A percentile compares a stretch with the other conserved stretches of the same genome.
These are phyloP conservation scores for Aegilops bicornis DNA, from an alignment of 176 grass and related monocot genomes.

Conservation along the genomic window DNA sequence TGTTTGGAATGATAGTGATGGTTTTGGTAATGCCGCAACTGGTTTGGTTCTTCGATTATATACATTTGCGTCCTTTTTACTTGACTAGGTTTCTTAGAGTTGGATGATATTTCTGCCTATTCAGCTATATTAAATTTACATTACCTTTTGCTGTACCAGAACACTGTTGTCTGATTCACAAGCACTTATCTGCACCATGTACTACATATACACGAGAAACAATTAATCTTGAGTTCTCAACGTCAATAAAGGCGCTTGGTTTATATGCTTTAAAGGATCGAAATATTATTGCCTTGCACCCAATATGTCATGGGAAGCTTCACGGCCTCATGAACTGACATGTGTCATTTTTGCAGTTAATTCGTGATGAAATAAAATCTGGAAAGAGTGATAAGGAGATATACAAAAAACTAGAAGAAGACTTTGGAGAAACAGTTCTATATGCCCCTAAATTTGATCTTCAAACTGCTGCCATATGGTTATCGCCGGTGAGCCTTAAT, in stretches of 20 bases:
- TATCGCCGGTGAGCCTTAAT: slow-evolving; percentile 66
- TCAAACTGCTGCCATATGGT: slow-evolving; percentile 95
- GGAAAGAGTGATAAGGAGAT: slow-evolving; percentile 93
- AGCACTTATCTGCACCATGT: background rate
- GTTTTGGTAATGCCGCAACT: no score
- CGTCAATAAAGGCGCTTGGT: background rate
- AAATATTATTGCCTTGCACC: background rate
- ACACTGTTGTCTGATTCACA: background rate
- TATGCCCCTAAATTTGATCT: slow-evolving; percentile 93
- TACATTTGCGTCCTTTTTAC: no score
- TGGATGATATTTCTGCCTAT: no score
- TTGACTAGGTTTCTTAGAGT: no score
- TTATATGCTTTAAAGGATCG: background rate
- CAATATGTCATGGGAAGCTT: background rate
- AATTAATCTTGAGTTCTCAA: background rate
- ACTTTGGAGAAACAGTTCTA: slow-evolving; percentile 78
- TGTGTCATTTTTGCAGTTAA: slow-evolving; percentile 59
- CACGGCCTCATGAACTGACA: background rate
- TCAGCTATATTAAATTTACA: background rate
- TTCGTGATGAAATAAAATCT: slow-evolving; percentile 71
- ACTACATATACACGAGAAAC: background rate
- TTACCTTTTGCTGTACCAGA: background rate
- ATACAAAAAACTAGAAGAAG: slow-evolving; percentile 69
- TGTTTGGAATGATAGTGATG: no score
- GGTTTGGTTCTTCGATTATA: no score